Conservation (phyloP, 108 stramenopile genomes). For the Bacterosira constricta region DNA sequence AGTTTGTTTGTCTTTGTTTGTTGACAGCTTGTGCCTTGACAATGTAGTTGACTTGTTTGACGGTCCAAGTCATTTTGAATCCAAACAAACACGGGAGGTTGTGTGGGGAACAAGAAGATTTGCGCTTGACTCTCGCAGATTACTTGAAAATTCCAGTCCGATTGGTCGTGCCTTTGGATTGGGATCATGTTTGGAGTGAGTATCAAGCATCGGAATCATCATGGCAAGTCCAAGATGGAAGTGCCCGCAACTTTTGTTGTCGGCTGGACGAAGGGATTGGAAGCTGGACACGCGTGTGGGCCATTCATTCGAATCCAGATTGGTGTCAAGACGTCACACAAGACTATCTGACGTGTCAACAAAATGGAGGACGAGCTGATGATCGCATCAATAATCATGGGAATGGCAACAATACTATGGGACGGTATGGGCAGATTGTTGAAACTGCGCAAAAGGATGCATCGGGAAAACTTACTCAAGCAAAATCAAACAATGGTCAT, state of each 20-base stretch:
- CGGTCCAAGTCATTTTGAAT: constrained; percentile 39
- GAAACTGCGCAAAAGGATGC: constrained; percentile 22
- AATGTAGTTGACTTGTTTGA: too few species aligned
- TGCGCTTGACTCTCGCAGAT: constrained; percentile 45
- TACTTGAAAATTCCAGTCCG: constrained; percentile 49
- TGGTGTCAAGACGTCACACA: constrained; percentile 49
- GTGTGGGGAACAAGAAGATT: constrained; percentile 58
- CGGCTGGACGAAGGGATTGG: constrained; percentile 60
- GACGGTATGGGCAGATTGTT: constrained; percentile 24
- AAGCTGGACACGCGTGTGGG: constrained; percentile 48
- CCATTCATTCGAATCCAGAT: constrained; percentile 35
- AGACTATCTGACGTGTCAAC: constrained; percentile 28
- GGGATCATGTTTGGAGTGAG: constrained; percentile 65
- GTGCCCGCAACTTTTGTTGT: constrained; percentile 48
- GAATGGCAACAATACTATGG: constrained; percentile 21
- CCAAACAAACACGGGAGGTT: constrained; percentile 50
- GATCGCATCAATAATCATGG: constrained; percentile 16
- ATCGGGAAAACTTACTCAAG: constrained; percentile 37
- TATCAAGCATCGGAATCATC: constrained; percentile 2
- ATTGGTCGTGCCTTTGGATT: constrained; percentile 45
- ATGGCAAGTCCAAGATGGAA: constrained; percentile 45
- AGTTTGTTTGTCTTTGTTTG: too few species aligned
- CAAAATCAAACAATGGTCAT: constrained; percentile 43
- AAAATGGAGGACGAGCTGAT: constrained; percentile 43
- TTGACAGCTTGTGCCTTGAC: too few species aligned